Evolutionary conservation across 2,329 filamentous ascomycete genomes (phyloP).

Genomic region (Cladosporium sp.): DNA sequence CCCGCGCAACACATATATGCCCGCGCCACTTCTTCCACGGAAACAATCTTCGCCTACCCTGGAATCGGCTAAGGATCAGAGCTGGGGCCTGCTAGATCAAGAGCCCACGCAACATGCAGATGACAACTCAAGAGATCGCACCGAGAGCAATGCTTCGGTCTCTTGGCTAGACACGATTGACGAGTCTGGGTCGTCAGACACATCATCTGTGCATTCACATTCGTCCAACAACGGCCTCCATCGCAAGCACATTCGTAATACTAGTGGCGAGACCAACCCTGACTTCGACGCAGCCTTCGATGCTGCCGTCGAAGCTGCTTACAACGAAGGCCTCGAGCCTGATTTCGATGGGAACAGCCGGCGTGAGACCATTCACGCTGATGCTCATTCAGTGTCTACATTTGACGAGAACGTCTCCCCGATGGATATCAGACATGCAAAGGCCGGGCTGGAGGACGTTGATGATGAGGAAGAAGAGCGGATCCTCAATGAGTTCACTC

Average conservation of each 20-base stretch:
- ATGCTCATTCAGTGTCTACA: constrained; percentile 22
- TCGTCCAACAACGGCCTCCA: constrained; percentile 69
- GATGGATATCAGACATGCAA: neutral
- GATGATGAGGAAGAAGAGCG: constrained; percentile 51
- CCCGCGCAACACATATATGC: constrained; percentile 56
- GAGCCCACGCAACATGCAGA: neutral
- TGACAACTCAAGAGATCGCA: constrained; percentile 17
- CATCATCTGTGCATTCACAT: constrained; percentile 78
- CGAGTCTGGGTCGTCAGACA: constrained; percentile 76
- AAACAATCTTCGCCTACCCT: constrained; percentile 53
- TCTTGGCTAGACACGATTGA: constrained; percentile 62
- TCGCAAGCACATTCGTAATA: constrained; percentile 67
- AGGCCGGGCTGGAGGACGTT: constrained; percentile 21
- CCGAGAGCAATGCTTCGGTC: constrained; percentile 30
- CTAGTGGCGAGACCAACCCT: constrained; percentile 74
- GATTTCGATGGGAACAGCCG: constrained; percentile 52
- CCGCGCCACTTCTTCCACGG: constrained; percentile 69
- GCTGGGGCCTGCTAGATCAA: neutral
- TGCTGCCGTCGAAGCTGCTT: constrained; percentile 92
- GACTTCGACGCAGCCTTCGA: constrained; percentile 94
- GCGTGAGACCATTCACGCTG: constrained; percentile 24
- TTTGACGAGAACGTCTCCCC: constrained; percentile 8
- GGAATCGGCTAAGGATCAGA: constrained; percentile 17
- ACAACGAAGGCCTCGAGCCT: constrained; percentile 86
- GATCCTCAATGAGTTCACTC: constrained; percentile 80